Conservation (phyloP, 192 early-diverging fungal genomes). For the Paraglomus occultum region DNA sequence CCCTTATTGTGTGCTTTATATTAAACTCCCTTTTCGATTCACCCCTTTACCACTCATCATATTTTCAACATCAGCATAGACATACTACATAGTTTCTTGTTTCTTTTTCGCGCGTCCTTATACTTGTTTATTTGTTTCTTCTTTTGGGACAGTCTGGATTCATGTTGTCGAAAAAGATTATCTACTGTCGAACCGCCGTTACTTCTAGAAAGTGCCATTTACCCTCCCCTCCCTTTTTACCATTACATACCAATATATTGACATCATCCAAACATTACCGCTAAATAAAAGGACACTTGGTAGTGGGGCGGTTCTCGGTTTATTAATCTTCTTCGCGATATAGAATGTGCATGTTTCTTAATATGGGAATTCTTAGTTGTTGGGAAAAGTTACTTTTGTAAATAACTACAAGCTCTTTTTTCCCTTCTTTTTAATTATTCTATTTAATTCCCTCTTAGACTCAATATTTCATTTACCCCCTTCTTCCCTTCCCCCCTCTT, state of each 20-base stretch:
- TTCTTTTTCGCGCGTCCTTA: too few relatives aligned
- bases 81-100: conserved; percentile 9
- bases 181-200: background rate
- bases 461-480: conserved; percentile 16
- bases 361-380: conserved; percentile 11
- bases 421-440: conserved; percentile 29
- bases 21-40: conserved; percentile 28
- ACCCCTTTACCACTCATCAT: conserved; percentile 43
- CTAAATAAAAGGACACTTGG: too few relatives aligned
- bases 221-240: background rate
- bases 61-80: conserved; percentile 46
- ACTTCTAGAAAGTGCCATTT: conserved; percentile 15
- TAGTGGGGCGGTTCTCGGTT: too few relatives aligned
- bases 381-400: conserved; percentile 11
- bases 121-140: conserved; percentile 12
- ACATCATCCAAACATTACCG: too few relatives aligned
- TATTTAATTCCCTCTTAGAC: conserved; percentile 14
- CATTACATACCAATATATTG: conserved; percentile 14
- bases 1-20: conserved; percentile 22
- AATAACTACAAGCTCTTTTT: conserved; percentile 13
- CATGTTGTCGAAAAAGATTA: conserved; percentile 12
- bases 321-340: background rate
- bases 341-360: conserved; percentile 4
- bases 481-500: conserved; percentile 31
- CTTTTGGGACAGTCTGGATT: conserved; percentile 30